These are phyloP conservation scores for Alternaria arborescens DNA, from an alignment of 2,329 filamentous ascomycete species.

Conservation along the genomic window DNA sequence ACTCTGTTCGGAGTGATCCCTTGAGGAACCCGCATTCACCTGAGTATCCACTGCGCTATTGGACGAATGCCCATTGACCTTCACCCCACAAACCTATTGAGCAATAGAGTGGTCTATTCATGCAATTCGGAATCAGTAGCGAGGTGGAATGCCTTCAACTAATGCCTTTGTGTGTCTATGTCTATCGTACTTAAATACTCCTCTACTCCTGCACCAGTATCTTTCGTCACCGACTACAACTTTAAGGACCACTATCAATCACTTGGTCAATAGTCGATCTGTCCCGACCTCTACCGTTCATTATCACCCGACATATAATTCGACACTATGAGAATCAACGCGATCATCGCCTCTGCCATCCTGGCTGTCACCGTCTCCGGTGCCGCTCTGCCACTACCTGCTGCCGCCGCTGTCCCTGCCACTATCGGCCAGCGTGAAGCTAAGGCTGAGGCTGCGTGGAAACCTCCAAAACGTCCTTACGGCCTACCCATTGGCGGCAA, in stretches of 20 bases:
- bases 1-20: constrained; percentile 18
- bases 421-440: constrained; percentile 14
- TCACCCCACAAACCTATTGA: constrained; percentile 23
- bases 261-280: constrained; percentile 17
- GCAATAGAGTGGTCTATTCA: constrained; percentile 29
- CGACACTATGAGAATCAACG: constrained; percentile 60
- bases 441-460: constrained; percentile 11
- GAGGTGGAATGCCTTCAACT: neutral
- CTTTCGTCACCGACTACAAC: constrained; percentile 21
- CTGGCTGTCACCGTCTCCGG: constrained; percentile 53
- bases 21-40: constrained; percentile 24
- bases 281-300: constrained; percentile 21
- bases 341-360: constrained; percentile 52
- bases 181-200: constrained; percentile 19
- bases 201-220: constrained; percentile 8
- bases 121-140: constrained; percentile 16
- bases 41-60: constrained; percentile 14
- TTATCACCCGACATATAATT: constrained; percentile 26
- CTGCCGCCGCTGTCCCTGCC: constrained; percentile 12
- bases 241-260: constrained; percentile 12
- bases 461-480: too few species aligned
- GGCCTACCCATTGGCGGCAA: constrained; percentile 34
- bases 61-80: constrained; percentile 21
- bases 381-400: constrained; percentile 50
- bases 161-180: constrained; percentile 12